Evolutionary conservation across 345 rosid species (phyloP), one percentile per base, ranked within the genome.

Genomic region (Ceriops decandra): DNA sequence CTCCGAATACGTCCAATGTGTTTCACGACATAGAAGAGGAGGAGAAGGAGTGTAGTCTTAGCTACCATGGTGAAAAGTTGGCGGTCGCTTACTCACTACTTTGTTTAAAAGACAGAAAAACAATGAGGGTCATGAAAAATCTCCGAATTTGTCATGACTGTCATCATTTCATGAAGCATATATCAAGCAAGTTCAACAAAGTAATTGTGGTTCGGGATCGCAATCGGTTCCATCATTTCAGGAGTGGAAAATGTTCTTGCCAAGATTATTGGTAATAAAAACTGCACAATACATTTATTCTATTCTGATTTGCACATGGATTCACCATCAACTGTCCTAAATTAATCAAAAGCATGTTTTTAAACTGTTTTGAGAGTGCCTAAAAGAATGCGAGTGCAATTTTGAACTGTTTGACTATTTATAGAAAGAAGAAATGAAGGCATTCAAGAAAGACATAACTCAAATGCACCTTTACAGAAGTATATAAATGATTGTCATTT

Each of bases 1-100:
- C 49, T 20, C 82, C 81, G 1, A 36, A 38, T 46, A 76, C 74
- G 2, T 57, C 72, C 8, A 70, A 69, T 61, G 86, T 77, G 31
- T 66, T 84, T 15, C 82, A 80, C 52, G 90, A 86, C 66, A 73
- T 86, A 15, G 85, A 80, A 70, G 86, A 80, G 49, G 90, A 84
- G 73, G 87, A 86, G 80, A 84, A 84, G 77, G 85, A 84, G 73
- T 71, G 71, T 56, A 82, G 64, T 74, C 71, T 86, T 19, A 65
- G 75, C 59, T 79, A 62, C 49, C 88, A 86, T 22, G 81, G 87
- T 16, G 90, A 86, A 71, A 86, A 82, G 68, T 59, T 84, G 72
- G 88, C 90, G 19, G 75, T 86, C 31, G 85, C 85, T 21, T 86
- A 78, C 21, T 78, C 75, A 0, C 83, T 86, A 33, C 67, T 82